Percentiles rank a stretch among this genome's conserved stretches.
Evolutionary conservation across 176 grass and related monocot genomes (phyloP).

Genomic region (Oryza longistaminata): DNA sequence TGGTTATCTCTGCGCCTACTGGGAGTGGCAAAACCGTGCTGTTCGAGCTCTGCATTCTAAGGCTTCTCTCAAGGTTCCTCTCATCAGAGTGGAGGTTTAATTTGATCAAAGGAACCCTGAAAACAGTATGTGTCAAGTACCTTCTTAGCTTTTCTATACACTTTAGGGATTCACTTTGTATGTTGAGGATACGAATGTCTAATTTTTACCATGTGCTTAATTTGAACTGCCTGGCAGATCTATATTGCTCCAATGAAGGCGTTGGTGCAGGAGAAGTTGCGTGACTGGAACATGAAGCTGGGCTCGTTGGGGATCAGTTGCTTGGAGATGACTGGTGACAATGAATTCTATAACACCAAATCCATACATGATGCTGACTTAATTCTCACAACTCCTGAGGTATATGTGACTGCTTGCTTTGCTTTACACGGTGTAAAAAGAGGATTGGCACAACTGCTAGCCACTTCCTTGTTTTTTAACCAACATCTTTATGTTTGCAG

Average conservation of each 20-base stretch:
- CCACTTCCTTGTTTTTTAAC: not conserved
- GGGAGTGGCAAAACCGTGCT: slow-evolving; percentile 94
- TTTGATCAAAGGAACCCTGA: slow-evolving; percentile 71
- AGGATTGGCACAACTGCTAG: slow-evolving; percentile 1
- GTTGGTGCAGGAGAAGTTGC: slow-evolving; percentile 89
- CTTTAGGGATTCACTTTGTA: not conserved
- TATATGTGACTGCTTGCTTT: slow-evolving; percentile 32
- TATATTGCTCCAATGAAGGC: slow-evolving; percentile 96
- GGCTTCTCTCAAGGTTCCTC: slow-evolving; percentile 84
- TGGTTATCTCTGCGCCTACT: slow-evolving; percentile 96
- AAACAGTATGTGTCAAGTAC: slow-evolving; percentile 66
- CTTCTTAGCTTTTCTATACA: slow-evolving; percentile 13
- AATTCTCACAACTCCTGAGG: slow-evolving; percentile 95
- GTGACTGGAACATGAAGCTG: slow-evolving; percentile 80
- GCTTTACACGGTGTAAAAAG: not conserved
- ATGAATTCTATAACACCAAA: slow-evolving; percentile 62
- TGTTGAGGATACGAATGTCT: slow-evolving; percentile 2
- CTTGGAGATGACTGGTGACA: slow-evolving; percentile 97
- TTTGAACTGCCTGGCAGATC: slow-evolving; percentile 49
- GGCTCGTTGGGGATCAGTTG: slow-evolving; percentile 67
- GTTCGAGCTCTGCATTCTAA: slow-evolving; percentile 92
- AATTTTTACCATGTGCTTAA: slow-evolving; percentile 21
- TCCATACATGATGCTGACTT: slow-evolving; percentile 80
- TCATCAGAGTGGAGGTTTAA: slow-evolving; percentile 70
- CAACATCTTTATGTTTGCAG: slow-evolving; percentile 43